A percentile compares a stretch with the other conserved stretches of the same genome.
These are phyloP conservation scores for Juglanconis sp. DNA, from an alignment of 2,329 filamentous ascomycete species.

Conservation along the genomic window DNA sequence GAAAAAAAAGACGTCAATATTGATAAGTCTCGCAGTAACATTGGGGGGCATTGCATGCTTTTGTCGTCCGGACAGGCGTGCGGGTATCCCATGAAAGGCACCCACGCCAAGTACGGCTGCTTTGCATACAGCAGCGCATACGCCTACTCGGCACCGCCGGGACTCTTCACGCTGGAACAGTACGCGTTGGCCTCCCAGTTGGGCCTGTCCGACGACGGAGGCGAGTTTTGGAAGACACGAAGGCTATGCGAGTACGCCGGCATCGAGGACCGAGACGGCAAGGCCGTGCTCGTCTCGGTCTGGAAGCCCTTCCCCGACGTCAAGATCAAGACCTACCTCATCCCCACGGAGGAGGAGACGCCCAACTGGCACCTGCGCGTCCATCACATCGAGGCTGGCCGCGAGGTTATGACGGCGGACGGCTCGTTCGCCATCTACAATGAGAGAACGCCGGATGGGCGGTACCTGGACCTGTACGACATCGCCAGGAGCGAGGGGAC, in stretches of 20 bases:
- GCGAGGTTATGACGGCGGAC: constrained; percentile 68
- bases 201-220: constrained; percentile 72
- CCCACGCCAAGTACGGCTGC: constrained; percentile 76
- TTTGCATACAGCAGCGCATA: constrained; percentile 77
- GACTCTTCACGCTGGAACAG: constrained; percentile 72
- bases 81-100: constrained; percentile 77
- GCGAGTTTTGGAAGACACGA: constrained; percentile 77
- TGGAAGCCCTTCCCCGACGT: constrained; percentile 73
- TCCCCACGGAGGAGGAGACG: constrained; percentile 55
- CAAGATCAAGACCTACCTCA: constrained; percentile 59
- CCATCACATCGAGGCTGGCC: constrained; percentile 58
- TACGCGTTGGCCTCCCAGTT: constrained; percentile 74
- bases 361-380: constrained; percentile 69
- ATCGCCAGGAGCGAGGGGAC: constrained; percentile 46
- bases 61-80: constrained; percentile 77
- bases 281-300: constrained; percentile 61
- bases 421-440: constrained; percentile 70
- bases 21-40: constrained; percentile 41
- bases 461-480: constrained; percentile 50
- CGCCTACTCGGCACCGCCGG: constrained; percentile 74
- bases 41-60: constrained; percentile 73
- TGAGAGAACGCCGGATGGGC: constrained; percentile 43
- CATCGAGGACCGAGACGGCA: constrained; percentile 52
- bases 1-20: not conserved
- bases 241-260: constrained; percentile 62